Evolutionary conservation across 1,284 basidiomycete genomes (phyloP), one percentile per base, ranked within the genome.

Genomic region (Puccinia novopanici): DNA sequence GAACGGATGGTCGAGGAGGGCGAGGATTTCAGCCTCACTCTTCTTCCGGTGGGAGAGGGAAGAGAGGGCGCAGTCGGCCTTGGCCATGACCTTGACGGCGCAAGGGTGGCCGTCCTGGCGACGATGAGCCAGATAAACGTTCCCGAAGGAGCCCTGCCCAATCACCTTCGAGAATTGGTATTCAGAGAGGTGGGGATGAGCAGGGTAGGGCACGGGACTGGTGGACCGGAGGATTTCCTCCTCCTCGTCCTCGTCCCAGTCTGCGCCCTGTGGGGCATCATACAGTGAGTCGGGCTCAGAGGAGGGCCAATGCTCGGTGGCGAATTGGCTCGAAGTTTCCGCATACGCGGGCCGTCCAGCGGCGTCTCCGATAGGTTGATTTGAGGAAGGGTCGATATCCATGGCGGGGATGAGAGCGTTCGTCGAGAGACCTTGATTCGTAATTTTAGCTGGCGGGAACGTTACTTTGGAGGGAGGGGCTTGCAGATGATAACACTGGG

Each of bases 71-170:
- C 54, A 55, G 17, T 42, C 19, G 0, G 15, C 22, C 55, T 75
- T 75, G n/a, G 30, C 19, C 52, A 75, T 59, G 6, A 75, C 54
- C 48, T 75, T 75, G 40, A 75, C 61, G 12, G 72, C 72, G 19
- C 55, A 75, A 24, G 45, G 8, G 40, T 75, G 54, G 17, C 17
- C 2, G 40, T 75, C 40, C 17, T n/a, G 12, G n/a, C 54, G 52
- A 59, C n/a, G 59, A n/a, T 27, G 12, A 8, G 72, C 72, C 0
- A 50, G n/a, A 24, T 48, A 75, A 24, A 75, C 72, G 13, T 61
- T 37, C 3, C 72, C 72, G 45, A 40, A 75, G 24, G 55, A 27
- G 40, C 72, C 72, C 22, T 45, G 12, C 1, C 72, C 72, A n/a
- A 75, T 22, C 17, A 48, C 22, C 30, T 27, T 61, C 0, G 59